phyloP scores from a whole-genome alignment of 2,329 filamentous ascomycete genomes.

The Colletotrichum brevisporum region DNA sequence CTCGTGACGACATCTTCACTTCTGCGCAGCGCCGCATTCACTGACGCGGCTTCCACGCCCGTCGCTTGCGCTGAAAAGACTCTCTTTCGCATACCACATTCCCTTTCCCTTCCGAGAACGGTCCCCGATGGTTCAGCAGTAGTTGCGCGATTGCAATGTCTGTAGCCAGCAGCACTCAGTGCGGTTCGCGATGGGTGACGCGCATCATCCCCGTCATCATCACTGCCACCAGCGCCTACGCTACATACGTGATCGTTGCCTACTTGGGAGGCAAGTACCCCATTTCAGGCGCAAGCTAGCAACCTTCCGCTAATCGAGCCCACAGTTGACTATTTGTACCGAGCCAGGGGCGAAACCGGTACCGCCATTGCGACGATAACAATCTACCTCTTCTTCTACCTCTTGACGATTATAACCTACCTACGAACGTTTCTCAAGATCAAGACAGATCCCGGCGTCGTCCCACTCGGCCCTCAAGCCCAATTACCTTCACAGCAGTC shows the following conservation, averaged over 20 bases:
- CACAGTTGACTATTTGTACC: slow-evolving; percentile 80
- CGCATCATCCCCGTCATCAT: slow-evolving; percentile 80
- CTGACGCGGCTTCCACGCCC: slow-evolving; percentile 13
- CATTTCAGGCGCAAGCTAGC: background rate
- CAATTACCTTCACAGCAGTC: slow-evolving; percentile 35
- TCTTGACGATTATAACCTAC: slow-evolving; percentile 77
- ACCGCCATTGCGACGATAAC: slow-evolving; percentile 79
- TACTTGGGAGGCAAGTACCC: slow-evolving; percentile 74
- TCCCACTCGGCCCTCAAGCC: slow-evolving; percentile 68
- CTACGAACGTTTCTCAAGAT: slow-evolving; percentile 79
- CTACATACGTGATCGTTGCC: slow-evolving; percentile 79
- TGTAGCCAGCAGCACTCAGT: slow-evolving; percentile 50
- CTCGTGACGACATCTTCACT: slow-evolving; percentile 12
- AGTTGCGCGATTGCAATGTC: slow-evolving; percentile 36
- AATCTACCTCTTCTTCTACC: slow-evolving; percentile 79
- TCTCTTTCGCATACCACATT: background rate
- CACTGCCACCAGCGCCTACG: slow-evolving; percentile 75
- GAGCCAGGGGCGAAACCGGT: slow-evolving; percentile 60
- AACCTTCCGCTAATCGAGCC: slow-evolving; percentile 1
- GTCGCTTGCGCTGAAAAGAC: slow-evolving; percentile 8
- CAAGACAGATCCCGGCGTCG: slow-evolving; percentile 78
- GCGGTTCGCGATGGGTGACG: slow-evolving; percentile 71
- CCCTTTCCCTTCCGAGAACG: background rate
- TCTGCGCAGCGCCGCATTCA: slow-evolving; percentile 17
- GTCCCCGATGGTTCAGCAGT: slow-evolving; percentile 18